Percentiles rank a stretch among this genome's conserved stretches.
Conservation (phyloP, 768 basidiomycete genomes). For the Mycena chlorophos region DNA sequence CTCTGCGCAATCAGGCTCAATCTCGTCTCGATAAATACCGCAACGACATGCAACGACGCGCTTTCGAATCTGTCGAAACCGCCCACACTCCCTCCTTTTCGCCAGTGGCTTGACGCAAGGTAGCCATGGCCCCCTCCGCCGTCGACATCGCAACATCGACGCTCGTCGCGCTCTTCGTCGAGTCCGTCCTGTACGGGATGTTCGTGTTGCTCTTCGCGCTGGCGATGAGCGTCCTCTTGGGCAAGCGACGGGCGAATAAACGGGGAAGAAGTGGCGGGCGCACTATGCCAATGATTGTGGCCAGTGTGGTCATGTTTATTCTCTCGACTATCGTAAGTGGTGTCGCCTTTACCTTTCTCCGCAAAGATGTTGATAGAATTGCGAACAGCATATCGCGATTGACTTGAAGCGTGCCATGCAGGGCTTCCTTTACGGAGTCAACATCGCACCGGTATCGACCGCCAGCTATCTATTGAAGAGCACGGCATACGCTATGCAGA, state of each 20-base stretch:
- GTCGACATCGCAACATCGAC: neutral
- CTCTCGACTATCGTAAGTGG: neutral
- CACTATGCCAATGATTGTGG: no score
- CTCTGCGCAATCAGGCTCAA: no score
- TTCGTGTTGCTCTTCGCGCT: neutral
- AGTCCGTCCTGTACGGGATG: neutral
- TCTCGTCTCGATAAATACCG: no score
- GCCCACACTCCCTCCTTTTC: neutral
- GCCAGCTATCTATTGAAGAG: conserved; percentile 11
- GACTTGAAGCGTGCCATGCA: conserved; percentile 7
- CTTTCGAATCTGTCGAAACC: no score
- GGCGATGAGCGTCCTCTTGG: neutral
- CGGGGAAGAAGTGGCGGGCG: neutral
- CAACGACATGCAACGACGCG: no score
- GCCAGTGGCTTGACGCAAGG: neutral
- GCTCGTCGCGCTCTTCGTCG: neutral
- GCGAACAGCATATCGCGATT: conserved; percentile 3
- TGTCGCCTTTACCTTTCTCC: no score
- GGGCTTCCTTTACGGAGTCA: neutral
- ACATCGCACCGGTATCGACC: conserved; percentile 2
- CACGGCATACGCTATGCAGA: conserved; percentile 12
- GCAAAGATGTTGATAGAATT: neutral
- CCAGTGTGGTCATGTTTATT: conserved; percentile 5
- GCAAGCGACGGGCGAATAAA: neutral
- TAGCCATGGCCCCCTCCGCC: neutral